Base-by-base conservation (phyloP, 2,329 filamentous ascomycete genomes). In the Cryphonectria naterciae region DNA sequence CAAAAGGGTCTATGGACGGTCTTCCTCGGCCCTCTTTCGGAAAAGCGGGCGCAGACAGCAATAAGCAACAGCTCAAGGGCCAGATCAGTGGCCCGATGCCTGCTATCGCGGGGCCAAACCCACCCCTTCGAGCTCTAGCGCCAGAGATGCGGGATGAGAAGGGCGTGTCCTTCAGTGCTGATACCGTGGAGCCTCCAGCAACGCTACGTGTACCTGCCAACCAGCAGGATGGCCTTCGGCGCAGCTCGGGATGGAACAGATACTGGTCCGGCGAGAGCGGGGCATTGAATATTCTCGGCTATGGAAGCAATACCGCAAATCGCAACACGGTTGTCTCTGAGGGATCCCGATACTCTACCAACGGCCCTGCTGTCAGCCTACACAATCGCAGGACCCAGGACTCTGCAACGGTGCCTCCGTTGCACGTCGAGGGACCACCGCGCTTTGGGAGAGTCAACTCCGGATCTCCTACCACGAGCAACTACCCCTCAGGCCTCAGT, bases 181-280 rank as follows among this genome's bases (percentile, higher is more conserved):
- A 75, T 68, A 77, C 75, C 7, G 75, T 76, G 72, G 81, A 75
- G 77, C 82, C 82, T 70, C 82, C 80, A 69, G 77, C 78, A 56
- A 73, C 78, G 76, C 72, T 78, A 73, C 71, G 81, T 69, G 72
- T 74, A 73, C 73, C 80, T 77, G 68, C 76, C 73, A 73, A 80
- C 62, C 74, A 75, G 67, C 78, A 85, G 65, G 85, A 83, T 65
- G 81, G 80, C 61, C 81, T 83, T 28, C 85, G 89, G 69, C 85
- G 88, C 76, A 93, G 90, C 75, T 93, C 91, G 4, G 91, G 91
- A 64, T 94, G 92, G 92, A 93, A 93, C 79, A 84, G 88, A 68
- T 94, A 93, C 80, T 94, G 92, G 87, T 92, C 91, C 19, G 91
- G 91, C 66, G 92, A 91, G 68, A 92, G 91, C 74, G 87, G 54